Conservation (phyloP, 2,329 filamentous ascomycete genomes). For the Pseudofabraea citricarpa region DNA sequence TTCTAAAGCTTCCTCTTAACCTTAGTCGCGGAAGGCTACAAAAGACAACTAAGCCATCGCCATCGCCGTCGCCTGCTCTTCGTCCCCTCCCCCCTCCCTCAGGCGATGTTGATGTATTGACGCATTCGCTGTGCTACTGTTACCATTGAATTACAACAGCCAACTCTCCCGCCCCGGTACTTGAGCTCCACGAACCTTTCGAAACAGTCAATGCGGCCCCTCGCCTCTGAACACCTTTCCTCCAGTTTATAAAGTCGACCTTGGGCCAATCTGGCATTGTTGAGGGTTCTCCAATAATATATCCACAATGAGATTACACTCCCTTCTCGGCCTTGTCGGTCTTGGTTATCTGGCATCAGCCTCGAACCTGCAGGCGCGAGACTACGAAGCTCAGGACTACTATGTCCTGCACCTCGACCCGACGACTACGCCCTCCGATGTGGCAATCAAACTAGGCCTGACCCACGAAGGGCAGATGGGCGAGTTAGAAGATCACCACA, state of each 20-base stretch:
- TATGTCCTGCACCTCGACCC: constrained; percentile 83
- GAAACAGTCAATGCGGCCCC: too few species aligned
- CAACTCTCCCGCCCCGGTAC: too few species aligned
- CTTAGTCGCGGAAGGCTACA: too few species aligned
- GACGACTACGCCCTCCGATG: constrained; percentile 57
- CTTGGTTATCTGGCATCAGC: constrained; percentile 44
- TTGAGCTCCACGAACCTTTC: too few species aligned
- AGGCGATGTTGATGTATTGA: too few species aligned
- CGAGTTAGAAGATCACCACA: constrained; percentile 73
- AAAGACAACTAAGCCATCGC: too few species aligned
- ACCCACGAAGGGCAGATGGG: constrained; percentile 77
- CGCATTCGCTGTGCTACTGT: too few species aligned
- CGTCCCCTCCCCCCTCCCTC: too few species aligned
- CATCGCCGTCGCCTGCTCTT: too few species aligned
- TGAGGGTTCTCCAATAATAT: neutral
- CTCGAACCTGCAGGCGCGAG: constrained; percentile 48
- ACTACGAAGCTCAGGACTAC: constrained; percentile 82
- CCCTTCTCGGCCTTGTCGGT: constrained; percentile 49
- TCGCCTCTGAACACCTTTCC: neutral
- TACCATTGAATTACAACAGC: too few species aligned
- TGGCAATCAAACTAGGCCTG: constrained; percentile 71
- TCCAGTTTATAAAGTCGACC: neutral
- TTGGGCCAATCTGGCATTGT: constrained; percentile 2
- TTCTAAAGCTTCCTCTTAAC: too few species aligned
- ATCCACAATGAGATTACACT: constrained; percentile 30